Base-by-base conservation (phyloP, 176 grass and related monocot species). In the Paspalum vaginatum region DNA sequence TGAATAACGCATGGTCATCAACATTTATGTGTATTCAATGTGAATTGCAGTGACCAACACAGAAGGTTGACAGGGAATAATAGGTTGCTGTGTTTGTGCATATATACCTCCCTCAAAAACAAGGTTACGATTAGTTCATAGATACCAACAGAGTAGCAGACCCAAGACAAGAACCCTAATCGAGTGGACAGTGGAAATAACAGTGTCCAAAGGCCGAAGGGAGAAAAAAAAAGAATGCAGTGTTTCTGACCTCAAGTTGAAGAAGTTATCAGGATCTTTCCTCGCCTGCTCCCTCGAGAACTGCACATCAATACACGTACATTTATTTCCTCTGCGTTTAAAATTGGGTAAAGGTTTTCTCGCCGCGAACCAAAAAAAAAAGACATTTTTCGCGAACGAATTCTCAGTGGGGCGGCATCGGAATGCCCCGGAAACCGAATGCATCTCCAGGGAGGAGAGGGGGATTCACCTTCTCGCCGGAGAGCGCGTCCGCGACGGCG, bases 251-350 rank as follows among this genome's bases (percentile, higher is more conserved):
- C 96, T 99, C 64, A 99, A 85, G 32, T 95, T 99, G 86, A 95
- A 93, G 79, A 88, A 99, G 79, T 86, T 93, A 41, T 83, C 88
- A 53, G 96, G 93, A 89, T 99, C 90, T 67, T 88, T 93, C 48
- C 84, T 88, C 76, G 96, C 92, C 84, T 99, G 93, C 85, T 95
- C 93, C 84, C 93, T 93, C 37, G 96, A 99, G 79, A 99, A 95
- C 96, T 99, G 85, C 65, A 89, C 24, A 88, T 59, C 21, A 72
- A 56, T 18, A 25, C 40, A 39, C 43, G 55, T 71, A 4, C 6
- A n/a, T 56, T 54, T 48, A 10, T 17, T 60, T 37, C 61, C 11
- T 14, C 53, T 43, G n/a, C 9, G 17, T 63, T 53, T 2, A 45
- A 16, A 80, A 84, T 70, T 53, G 47, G 25, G n/a, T n/a, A n/a